Conservation (phyloP, 1,139 yeast species). For the Arxiozyma heterogenica region DNA sequence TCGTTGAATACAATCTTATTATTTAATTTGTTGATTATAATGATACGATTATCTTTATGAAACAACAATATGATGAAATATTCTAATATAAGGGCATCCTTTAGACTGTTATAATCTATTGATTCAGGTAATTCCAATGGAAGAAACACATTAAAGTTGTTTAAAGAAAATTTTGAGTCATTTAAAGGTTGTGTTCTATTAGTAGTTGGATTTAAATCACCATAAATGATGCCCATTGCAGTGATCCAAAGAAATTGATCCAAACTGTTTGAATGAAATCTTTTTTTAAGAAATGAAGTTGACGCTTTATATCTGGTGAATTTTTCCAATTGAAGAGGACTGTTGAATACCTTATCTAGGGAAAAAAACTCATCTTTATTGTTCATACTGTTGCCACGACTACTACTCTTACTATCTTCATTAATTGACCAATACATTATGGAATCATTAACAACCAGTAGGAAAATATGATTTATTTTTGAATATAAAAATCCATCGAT, state of each 20-base stretch:
- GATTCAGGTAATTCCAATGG: conserved; percentile 35
- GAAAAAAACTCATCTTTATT: conserved; percentile 6
- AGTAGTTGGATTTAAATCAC: conserved; percentile 21
- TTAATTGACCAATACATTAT: conserved; percentile 35
- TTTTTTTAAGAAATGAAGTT: conserved; percentile 28
- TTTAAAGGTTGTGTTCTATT: not conserved
- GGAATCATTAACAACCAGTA: conserved; percentile 33
- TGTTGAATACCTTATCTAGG: not conserved
- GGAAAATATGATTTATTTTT: conserved; percentile 7
- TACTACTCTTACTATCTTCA: not conserved
- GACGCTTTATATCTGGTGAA: conserved; percentile 29
- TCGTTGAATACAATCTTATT: conserved; percentile 39
- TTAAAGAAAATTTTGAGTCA: conserved; percentile 17
- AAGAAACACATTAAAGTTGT: conserved; percentile 34
- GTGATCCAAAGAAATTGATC: conserved; percentile 39
- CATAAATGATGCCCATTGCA: conserved; percentile 38
- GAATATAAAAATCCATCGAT: conserved; percentile 24
- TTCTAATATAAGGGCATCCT: conserved; percentile 39
- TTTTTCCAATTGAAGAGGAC: conserved; percentile 31
- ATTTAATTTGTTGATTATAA: conserved; percentile 44
- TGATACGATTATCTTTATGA: conserved; percentile 33
- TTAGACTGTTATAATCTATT: conserved; percentile 24
- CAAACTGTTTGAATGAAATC: conserved; percentile 23
- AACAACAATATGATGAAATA: conserved; percentile 43
- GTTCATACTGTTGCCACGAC: no score